Evolutionary conservation across 352 stramenopile genomes (phyloP), one percentile per base, ranked within the genome.

Genomic region (Pythium insidiosum): DNA sequence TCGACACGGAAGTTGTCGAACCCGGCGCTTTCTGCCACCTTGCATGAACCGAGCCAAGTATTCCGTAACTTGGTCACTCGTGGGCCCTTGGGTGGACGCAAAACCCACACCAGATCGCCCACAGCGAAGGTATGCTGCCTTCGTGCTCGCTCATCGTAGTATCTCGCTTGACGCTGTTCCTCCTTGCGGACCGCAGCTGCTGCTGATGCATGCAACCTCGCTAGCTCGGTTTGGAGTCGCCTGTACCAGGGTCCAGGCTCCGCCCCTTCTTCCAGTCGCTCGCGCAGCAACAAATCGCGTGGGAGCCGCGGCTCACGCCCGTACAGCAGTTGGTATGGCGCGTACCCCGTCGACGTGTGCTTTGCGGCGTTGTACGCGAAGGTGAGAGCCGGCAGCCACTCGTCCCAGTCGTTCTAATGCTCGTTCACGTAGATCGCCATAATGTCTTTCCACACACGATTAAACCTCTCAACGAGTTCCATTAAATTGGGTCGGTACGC

Each of bases 361-460:
- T 28, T 12, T 19, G 37, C 37, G 5, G 37, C n/a, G 16, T 43
- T 29, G 37, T 43, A 43, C 6, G 37, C 37, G 37, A 26, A 43
- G 6, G 20, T 19, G 10, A 28, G 21, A 6, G 20, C n/a, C 24
- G 16, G 19, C 18, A 43, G 20, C 37, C 18, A 43, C 21, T 28
- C 37, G 9, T 43, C 37, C 37, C 18, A 43, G 37, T 43, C 37
- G 9, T 10, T 16, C n/a, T 43, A 19, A 6, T 43, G 6, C 37
- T 43, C 37, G 10, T 24, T n/a, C 37, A 43, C 37, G 20, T 28
- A 43, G 37, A 43, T 24, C 9, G 16, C 12, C 9, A 28, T 19
- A 10, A 43, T 43, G 37, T 43, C 37, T 16, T 43, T 43, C 37
- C 37, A 43, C 5, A 28, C 20, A 11, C 37, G 18, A 43, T 43